A percentile compares a stretch with the other conserved stretches of the same genome.
Evolutionary conservation across 495 filamentous ascomycete genomes (phyloP).

Genomic region (Apodospora peruviana): DNA sequence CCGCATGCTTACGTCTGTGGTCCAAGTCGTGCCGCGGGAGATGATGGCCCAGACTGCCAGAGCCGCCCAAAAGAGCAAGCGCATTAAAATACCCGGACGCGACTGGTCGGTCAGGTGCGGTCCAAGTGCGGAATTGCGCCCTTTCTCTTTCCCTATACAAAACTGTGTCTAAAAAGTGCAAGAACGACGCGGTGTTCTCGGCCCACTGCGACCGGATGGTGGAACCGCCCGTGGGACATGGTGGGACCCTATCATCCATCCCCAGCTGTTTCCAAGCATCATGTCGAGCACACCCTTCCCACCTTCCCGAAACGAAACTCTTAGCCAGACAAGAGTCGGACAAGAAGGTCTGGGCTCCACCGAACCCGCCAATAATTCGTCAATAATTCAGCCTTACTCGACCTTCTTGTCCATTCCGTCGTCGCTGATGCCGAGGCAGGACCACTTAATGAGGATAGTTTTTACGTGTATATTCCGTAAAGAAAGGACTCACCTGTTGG

Average conservation of each 20-base stretch:
- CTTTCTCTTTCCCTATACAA: not conserved
- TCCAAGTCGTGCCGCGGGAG: not conserved
- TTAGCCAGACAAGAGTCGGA: not conserved
- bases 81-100: not conserved
- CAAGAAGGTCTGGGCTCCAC: slow-evolving; percentile 1
- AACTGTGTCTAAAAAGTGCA: not conserved
- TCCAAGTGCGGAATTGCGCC: not conserved
- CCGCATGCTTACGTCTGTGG: not conserved
- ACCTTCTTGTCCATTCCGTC: not conserved
- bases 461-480: not conserved
- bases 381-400: slow-evolving; percentile 1
- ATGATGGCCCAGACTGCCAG: not conserved
- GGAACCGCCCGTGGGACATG: not conserved
- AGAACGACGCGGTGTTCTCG: not conserved
- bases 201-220: not conserved
- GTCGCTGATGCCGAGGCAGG: slow-evolving; percentile 1
- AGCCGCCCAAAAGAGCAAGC: not conserved
- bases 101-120: not conserved
- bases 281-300: not conserved
- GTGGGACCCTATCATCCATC: too few species aligned
- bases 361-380: not conserved
- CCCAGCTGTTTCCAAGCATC: not conserved
- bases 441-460: not conserved
- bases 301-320: slow-evolving; percentile 5
- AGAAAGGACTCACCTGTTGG: not conserved